A percentile compares a stretch with the other conserved stretches of the same genome.
These are phyloP conservation scores for Quercus tomentella DNA, from an alignment of 331 rosid genomes.

Conservation along the genomic window DNA sequence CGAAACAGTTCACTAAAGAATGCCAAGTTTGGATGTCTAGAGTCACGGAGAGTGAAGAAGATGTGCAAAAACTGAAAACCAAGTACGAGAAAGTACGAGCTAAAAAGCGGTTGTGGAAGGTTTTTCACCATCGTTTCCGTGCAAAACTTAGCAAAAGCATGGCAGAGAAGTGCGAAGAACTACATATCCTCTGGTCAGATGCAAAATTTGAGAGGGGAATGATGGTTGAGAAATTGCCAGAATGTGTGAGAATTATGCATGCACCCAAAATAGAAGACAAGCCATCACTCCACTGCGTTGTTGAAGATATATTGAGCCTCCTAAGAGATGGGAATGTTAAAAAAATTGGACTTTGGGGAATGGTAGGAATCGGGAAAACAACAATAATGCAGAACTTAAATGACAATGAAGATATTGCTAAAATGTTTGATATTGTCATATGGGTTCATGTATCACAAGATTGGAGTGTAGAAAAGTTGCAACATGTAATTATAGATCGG, in stretches of 20 bases:
- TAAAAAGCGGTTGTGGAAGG: neutral
- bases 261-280: neutral
- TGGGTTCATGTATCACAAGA: neutral
- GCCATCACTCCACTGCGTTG: neutral
- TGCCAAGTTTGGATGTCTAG: neutral
- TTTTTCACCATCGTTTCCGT: neutral
- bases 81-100: neutral
- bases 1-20: neutral
- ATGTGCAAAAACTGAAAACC: neutral
- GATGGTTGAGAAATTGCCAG: neutral
- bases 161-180: neutral
- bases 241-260: neutral
- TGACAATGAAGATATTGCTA: conserved; percentile 20
- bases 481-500: conserved; percentile 10
- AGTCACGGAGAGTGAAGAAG: neutral
- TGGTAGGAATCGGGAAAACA: conserved; percentile 29
- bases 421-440: conserved; percentile 30
- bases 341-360: conserved; percentile 26
- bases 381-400: conserved; percentile 25
- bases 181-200: neutral
- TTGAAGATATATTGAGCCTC: neutral
- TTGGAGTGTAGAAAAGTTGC: neutral
- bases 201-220: neutral
- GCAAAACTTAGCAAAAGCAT: neutral
- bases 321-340: neutral